phyloP scores from a whole-genome alignment of 1,284 basidiomycete genomes.

The Irpex rosettiformis region DNA sequence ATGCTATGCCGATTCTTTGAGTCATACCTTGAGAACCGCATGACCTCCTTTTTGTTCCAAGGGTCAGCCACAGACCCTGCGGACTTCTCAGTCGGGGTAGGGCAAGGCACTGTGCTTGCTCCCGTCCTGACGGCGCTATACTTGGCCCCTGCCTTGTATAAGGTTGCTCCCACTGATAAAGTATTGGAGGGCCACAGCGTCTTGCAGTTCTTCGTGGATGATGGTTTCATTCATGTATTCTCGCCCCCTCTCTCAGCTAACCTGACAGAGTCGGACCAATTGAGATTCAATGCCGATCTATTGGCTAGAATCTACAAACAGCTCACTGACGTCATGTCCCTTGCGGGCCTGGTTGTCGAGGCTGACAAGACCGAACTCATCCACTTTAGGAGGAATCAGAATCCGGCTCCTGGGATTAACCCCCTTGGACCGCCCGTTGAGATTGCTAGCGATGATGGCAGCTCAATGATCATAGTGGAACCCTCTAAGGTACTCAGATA shows the following conservation, averaged over 20 bases:
- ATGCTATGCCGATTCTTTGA: slow-evolving; percentile 8
- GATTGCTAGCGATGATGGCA: neutral
- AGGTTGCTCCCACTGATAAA: neutral
- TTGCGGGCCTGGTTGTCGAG: neutral
- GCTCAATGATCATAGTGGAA: neutral
- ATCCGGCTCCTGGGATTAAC: neutral
- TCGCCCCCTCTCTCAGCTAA: neutral
- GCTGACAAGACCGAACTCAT: neutral
- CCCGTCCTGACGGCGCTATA: slow-evolving; percentile 4
- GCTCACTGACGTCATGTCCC: neutral
- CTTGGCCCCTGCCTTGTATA: neutral
- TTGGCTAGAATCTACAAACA: neutral
- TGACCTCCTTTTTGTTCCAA: slow-evolving; percentile 11
- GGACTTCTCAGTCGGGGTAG: slow-evolving; percentile 2
- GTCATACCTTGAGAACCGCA: slow-evolving; percentile 9
- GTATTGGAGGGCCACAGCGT: neutral
- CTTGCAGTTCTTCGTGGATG: slow-evolving; percentile 10
- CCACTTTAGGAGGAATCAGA: neutral
- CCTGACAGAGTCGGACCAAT: neutral
- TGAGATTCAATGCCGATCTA: neutral
- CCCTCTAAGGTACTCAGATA: slow-evolving; percentile 18
- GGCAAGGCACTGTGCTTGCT: slow-evolving; percentile 5
- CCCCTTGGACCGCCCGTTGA: neutral
- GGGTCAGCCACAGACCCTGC: neutral
- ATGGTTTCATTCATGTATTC: slow-evolving; percentile 8